Evolutionary conservation across 352 stramenopile genomes (phyloP), one percentile per base, ranked within the genome.

Genomic region (Thraustochytrium striatum): DNA sequence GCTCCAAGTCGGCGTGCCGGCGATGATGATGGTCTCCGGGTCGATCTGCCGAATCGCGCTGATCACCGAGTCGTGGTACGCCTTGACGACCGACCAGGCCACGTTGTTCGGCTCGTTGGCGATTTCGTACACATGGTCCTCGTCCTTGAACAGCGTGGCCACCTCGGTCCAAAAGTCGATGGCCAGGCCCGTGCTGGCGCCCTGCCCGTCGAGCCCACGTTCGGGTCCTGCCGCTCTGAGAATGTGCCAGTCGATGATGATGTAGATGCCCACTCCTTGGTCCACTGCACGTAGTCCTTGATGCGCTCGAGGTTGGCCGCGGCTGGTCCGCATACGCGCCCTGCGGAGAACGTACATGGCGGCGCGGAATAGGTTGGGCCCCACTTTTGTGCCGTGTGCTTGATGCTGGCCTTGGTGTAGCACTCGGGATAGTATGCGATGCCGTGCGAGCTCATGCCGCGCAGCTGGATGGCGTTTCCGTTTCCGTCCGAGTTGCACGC

Each of bases 231-330:
- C 7, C 8, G 78, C 58, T n/a, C n/a, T n/a, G n/a, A n/a, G n/a
- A n/a, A n/a, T n/a, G n/a, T n/a, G n/a, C n/a, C n/a, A n/a, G n/a
- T 81, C 72, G 39, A 81, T 80, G 47, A 81, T 69, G 41, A 35
- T 13, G 44, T 81, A 81, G 44, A 81, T 81, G 38, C 65, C 72
- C 8, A 79, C 28, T 78, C 41, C 33, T 68, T 55, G 41, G 43
- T 44, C 72, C 32, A 79, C 36, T 55, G 28, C 25, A 81, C 55
- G 58, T 61, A 9, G 21, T 81, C 61, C n/a, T 21, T 5, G 5
- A 79, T n/a, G 11, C 3, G 38, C 16, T 16, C 36, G 16, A 21
- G 16, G n/a, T 68, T 68, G 16, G 47, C 25, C 25, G 47, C 47
- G 47, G 47, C 47, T 5, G n/a, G 21, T 30, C 36, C 7, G 7